Evolutionary conservation across 78 protist species (phyloP).

Genomic region (Chrysochromulina tobinii): DNA sequence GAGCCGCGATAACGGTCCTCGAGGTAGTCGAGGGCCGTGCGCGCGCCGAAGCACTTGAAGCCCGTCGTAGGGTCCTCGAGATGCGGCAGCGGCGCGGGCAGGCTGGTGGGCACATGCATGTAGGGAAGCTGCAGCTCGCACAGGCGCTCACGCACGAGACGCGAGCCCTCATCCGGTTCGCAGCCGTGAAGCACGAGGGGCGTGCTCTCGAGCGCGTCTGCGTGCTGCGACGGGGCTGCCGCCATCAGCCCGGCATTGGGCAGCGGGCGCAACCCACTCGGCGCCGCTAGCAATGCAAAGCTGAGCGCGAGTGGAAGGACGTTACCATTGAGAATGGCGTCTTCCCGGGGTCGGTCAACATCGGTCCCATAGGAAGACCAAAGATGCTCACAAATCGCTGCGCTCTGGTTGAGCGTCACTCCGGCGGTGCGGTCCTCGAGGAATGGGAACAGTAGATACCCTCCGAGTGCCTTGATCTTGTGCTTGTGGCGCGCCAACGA

Average conservation of each 20-base stretch:
- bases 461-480: background rate
- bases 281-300: background rate
- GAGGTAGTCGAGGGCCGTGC: too few relatives aligned
- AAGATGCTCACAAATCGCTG: background rate
- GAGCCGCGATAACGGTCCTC: too few relatives aligned
- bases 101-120: background rate
- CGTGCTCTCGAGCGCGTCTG: background rate
- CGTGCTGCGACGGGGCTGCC: background rate
- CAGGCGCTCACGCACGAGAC: constrained; percentile 8
- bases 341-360: background rate
- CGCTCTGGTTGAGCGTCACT: background rate
- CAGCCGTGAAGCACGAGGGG: background rate
- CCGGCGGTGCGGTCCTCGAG: background rate
- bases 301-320: background rate
- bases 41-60: too few relatives aligned
- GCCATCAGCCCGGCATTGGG: background rate
- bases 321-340: background rate
- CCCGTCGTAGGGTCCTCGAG: too few relatives aligned
- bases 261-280: background rate
- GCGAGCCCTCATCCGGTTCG: background rate
- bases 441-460: background rate
- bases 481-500: background rate
- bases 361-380: background rate
- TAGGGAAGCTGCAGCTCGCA: constrained; percentile 2
- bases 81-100: too few relatives aligned